A percentile compares a stretch with the other conserved stretches of the same genome.
Conservation (phyloP, 2,329 filamentous ascomycete species). For the Sporothrix humicola region DNA sequence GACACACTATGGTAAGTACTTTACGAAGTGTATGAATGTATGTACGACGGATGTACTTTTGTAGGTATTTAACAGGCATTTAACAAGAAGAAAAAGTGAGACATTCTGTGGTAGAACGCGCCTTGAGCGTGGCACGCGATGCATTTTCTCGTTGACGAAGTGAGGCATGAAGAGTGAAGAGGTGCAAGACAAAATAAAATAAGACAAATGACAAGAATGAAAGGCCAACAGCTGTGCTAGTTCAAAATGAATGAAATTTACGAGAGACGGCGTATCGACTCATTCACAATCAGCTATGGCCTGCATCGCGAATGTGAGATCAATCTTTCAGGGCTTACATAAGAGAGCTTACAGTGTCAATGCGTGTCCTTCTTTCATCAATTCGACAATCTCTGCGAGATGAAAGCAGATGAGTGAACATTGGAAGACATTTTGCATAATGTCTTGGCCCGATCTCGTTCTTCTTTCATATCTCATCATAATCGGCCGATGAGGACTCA, state of each 20-base stretch:
- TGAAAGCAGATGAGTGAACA: not conserved
- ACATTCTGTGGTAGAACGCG: not conserved
- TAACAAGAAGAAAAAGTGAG: not conserved
- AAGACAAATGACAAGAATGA: not conserved
- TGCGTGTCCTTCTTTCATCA: not conserved
- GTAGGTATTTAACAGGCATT: not conserved
- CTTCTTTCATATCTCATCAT: not conserved
- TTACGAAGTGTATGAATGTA: not conserved
- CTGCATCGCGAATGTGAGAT: slow-evolving; percentile 1
- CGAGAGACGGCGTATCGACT: not conserved
- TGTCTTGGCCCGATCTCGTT: not conserved
- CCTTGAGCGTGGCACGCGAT: not conserved
- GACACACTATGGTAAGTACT: not conserved
- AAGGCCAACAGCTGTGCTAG: no score
- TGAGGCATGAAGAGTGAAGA: not conserved
- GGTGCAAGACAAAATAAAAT: not conserved
- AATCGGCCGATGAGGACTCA: not conserved
- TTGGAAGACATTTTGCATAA: not conserved
- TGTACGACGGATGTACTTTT: no score
- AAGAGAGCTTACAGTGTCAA: no score
- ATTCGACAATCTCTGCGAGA: slow-evolving; percentile 16
- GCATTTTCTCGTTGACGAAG: no score
- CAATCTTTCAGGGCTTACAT: not conserved
- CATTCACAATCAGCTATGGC: not conserved
- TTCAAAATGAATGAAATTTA: not conserved